phyloP scores from a whole-genome alignment of 2,329 filamentous ascomycete genomes.

The Claviceps digitariae region DNA sequence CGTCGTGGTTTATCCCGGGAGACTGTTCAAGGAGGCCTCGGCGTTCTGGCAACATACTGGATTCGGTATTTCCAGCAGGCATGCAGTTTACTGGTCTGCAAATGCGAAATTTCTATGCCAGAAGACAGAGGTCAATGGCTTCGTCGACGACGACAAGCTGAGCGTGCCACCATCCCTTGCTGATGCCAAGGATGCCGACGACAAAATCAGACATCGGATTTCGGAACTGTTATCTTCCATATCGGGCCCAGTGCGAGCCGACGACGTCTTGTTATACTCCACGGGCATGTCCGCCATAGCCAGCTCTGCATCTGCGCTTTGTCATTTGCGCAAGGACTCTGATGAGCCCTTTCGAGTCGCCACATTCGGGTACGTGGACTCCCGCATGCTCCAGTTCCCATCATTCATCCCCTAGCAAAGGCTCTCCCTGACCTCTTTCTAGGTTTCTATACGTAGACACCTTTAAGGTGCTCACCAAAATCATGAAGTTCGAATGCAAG shows the following conservation, averaged over 20 bases:
- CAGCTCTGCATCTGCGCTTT: conserved; percentile 10
- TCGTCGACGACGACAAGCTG: not conserved
- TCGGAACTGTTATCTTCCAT: conserved; percentile 10
- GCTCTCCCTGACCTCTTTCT: too few relatives aligned
- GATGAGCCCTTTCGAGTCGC: conserved; percentile 8
- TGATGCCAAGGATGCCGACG: conserved; percentile 6
- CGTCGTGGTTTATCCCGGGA: conserved; percentile 7
- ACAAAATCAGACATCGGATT: conserved; percentile 8
- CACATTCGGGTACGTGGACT: conserved; percentile 14
- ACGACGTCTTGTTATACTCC: conserved; percentile 34
- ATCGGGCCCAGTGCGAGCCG: not conserved
- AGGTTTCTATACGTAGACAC: conserved; percentile 19
- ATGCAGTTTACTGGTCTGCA: conserved; percentile 13
- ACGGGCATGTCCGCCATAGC: conserved; percentile 39
- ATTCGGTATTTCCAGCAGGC: conserved; percentile 16
- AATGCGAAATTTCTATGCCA: conserved; percentile 10
- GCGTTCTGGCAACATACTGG: conserved; percentile 19
- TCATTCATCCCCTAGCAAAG: not conserved
- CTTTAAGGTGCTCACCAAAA: conserved; percentile 16
- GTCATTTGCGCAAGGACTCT: not conserved
- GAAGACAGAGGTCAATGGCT: not conserved
- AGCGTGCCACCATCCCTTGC: not conserved
- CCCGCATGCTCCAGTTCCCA: not conserved
- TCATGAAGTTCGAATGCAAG: conserved; percentile 19
- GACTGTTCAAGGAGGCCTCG: conserved; percentile 11